These are phyloP conservation scores for Eucalyptus coolabah DNA, from an alignment of 345 rosid genomes.

Conservation along the genomic window DNA sequence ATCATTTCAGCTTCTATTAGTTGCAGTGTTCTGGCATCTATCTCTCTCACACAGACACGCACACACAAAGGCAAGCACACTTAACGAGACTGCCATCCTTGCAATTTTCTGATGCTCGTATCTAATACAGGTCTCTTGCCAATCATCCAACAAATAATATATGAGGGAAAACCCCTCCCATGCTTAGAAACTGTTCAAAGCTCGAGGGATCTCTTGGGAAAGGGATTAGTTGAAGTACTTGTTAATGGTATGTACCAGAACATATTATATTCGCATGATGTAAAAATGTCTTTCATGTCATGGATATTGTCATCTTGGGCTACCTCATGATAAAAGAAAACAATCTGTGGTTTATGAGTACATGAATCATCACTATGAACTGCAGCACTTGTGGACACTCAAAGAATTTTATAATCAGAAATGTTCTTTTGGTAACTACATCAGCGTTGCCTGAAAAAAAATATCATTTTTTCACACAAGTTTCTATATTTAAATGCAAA, in stretches of 20 bases:
- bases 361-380: neutral
- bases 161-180: slow-evolving; percentile 40
- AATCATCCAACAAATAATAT: slow-evolving; percentile 55
- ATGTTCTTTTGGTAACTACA: neutral
- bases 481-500: neutral
- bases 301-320: neutral
- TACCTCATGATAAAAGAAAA: neutral
- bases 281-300: neutral
- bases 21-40: neutral
- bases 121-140: slow-evolving; percentile 67
- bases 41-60: neutral
- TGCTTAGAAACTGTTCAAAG: slow-evolving; percentile 24
- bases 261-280: neutral
- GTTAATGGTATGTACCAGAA: slow-evolving; percentile 31
- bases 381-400: neutral
- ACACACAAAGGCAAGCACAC: neutral
- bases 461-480: neutral
- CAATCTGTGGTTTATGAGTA: neutral
- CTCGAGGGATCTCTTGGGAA: slow-evolving; percentile 22
- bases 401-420: neutral
- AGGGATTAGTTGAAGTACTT: slow-evolving; percentile 47
- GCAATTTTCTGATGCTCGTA: neutral
- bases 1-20: neutral
- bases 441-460: neutral
- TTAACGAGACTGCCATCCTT: neutral